Percentiles rank a stretch among this genome's conserved stretches.
Evolutionary conservation across 805 yeast species (phyloP).

Genomic region (Dipodascus albidus): DNA sequence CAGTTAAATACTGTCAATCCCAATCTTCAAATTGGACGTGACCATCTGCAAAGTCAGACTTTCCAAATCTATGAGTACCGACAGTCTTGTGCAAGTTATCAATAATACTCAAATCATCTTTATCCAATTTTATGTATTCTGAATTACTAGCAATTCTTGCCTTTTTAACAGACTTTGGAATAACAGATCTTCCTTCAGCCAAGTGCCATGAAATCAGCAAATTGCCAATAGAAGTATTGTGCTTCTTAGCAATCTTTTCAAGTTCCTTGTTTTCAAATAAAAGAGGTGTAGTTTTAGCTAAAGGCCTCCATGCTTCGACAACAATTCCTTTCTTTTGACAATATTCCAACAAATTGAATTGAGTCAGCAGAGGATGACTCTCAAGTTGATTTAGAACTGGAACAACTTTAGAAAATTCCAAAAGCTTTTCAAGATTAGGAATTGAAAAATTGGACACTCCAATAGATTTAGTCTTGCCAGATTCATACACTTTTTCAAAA

Average conservation of each 20-base stretch:
- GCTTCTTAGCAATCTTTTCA: slow-evolving; percentile 40
- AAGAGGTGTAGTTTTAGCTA: slow-evolving; percentile 22
- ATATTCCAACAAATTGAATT: slow-evolving; percentile 32
- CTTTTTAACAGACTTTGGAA: slow-evolving; percentile 68
- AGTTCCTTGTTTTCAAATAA: slow-evolving; percentile 33
- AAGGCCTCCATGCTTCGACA: slow-evolving; percentile 54
- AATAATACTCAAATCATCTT: slow-evolving; percentile 30
- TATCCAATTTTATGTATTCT: slow-evolving; percentile 29
- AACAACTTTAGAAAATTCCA: slow-evolving; percentile 31
- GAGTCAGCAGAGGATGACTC: slow-evolving; percentile 40
- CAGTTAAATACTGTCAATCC: neutral
- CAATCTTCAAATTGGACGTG: neutral
- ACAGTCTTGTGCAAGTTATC: slow-evolving; percentile 20
- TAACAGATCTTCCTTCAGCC: slow-evolving; percentile 57
- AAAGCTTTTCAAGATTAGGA: slow-evolving; percentile 47
- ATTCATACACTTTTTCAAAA: slow-evolving; percentile 39
- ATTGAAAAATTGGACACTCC: slow-evolving; percentile 72
- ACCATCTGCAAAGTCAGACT: neutral
- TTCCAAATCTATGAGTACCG: slow-evolving; percentile 16
- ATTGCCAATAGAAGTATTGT: slow-evolving; percentile 47
- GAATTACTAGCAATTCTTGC: slow-evolving; percentile 37
- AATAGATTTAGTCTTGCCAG: slow-evolving; percentile 48
- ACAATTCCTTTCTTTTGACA: slow-evolving; percentile 35
- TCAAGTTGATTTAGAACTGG: slow-evolving; percentile 68
- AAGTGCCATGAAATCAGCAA: slow-evolving; percentile 71